Conservation (phyloP, 495 filamentous ascomycete species). For the Friedmanniomyces simplex region DNA sequence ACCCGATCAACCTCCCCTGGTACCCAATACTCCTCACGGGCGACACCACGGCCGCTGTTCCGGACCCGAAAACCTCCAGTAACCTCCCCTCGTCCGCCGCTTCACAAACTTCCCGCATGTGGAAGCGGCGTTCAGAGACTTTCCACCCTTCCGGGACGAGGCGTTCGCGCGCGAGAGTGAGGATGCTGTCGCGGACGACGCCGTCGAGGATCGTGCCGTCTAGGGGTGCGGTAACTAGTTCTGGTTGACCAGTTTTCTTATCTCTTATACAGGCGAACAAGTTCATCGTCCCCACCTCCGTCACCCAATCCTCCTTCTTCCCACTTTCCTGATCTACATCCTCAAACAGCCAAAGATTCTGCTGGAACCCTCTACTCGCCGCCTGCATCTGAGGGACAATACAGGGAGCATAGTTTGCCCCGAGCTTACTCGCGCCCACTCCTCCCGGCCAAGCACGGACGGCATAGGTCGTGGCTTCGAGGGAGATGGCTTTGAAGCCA, state of each 20-base stretch:
- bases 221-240: slow-evolving; percentile 82
- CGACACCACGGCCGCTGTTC: slow-evolving; percentile 76
- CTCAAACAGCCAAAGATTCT: slow-evolving; percentile 95
- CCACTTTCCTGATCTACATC: slow-evolving; percentile 88
- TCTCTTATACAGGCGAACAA: slow-evolving; percentile 75
- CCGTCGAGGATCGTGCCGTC: slow-evolving; percentile 97
- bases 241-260: slow-evolving; percentile 75
- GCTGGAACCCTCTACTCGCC: slow-evolving; percentile 81
- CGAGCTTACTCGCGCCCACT: slow-evolving; percentile 93
- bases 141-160: slow-evolving; percentile 79
- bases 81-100: slow-evolving; percentile 76
- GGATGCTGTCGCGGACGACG: slow-evolving; percentile 80
- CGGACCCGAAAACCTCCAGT: slow-evolving; percentile 85
- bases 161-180: slow-evolving; percentile 71
- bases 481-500: slow-evolving; percentile 89
- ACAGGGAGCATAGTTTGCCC: slow-evolving; percentile 95
- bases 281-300: slow-evolving; percentile 98
- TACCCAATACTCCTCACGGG: slow-evolving; percentile 83
- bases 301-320: slow-evolving; percentile 72
- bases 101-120: slow-evolving; percentile 69
- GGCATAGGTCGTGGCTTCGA: slow-evolving; percentile 89
- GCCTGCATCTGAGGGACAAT: slow-evolving; percentile 88
- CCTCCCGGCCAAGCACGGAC: slow-evolving; percentile 97
- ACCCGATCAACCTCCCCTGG: slow-evolving; percentile 65
- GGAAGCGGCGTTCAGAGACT: slow-evolving; percentile 77